Evolutionary conservation across 2,329 filamentous ascomycete species (phyloP).

Genomic region (Blastomyces parvus): DNA sequence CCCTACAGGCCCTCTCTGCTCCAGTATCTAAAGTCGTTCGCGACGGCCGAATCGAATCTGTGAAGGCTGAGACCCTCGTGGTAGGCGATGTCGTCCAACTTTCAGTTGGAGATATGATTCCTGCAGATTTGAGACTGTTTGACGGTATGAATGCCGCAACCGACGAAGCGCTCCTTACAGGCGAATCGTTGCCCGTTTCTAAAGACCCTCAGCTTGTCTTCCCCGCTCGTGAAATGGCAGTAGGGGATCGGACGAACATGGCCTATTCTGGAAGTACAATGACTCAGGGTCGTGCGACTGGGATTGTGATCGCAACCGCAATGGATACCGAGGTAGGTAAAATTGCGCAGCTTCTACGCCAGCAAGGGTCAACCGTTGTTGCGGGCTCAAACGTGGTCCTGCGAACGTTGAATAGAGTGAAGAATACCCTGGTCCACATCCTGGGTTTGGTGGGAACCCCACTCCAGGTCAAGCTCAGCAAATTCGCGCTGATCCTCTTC

Average conservation of each 20-base stretch:
- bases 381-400: constrained; percentile 36
- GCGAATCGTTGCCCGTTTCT: constrained; percentile 51
- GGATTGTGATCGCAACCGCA: constrained; percentile 53
- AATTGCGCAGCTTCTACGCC: constrained; percentile 51
- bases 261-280: constrained; percentile 53
- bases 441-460: constrained; percentile 50
- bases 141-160: constrained; percentile 51
- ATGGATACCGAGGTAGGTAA: constrained; percentile 54
- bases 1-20: constrained; percentile 41
- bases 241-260: constrained; percentile 54
- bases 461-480: constrained; percentile 55
- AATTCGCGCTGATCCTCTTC: constrained; percentile 54
- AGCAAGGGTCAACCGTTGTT: constrained; percentile 36
- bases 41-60: constrained; percentile 40
- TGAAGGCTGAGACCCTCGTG: constrained; percentile 48
- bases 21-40: constrained; percentile 45
- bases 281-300: constrained; percentile 51
- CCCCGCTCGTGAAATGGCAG: constrained; percentile 36
- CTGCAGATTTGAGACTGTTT: constrained; percentile 43
- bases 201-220: constrained; percentile 43
- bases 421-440: constrained; percentile 30
- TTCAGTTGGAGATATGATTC: constrained; percentile 41
- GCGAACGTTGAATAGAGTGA: constrained; percentile 36
- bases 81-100: constrained; percentile 50
- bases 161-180: constrained; percentile 54